phyloP scores from a whole-genome alignment of 164 flowering plant genomes.

The Annona squamosa region DNA sequence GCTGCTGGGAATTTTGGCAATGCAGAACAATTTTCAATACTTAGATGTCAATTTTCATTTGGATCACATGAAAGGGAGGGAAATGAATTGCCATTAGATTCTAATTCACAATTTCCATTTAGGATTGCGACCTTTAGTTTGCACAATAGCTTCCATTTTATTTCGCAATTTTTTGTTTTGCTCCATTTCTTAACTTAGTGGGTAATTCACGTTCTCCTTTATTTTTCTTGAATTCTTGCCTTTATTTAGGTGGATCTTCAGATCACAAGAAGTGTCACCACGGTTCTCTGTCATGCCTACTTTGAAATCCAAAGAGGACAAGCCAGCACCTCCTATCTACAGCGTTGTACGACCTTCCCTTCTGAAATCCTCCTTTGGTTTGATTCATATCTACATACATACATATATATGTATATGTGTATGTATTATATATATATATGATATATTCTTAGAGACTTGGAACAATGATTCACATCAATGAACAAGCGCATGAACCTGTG shows the following conservation, averaged over 20 bases:
- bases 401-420: no score
- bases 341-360: slow-evolving; percentile 55
- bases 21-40: neutral
- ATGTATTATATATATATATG: no score
- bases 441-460: neutral
- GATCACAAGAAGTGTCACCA: slow-evolving; percentile 67
- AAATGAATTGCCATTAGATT: neutral
- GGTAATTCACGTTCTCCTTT: neutral
- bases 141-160: neutral
- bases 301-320: slow-evolving; percentile 35
- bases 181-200: neutral
- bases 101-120: neutral
- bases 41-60: neutral
- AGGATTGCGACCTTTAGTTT: neutral
- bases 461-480: neutral
- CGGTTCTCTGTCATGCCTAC: slow-evolving; percentile 80
- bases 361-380: neutral
- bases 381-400: neutral
- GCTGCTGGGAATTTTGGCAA: neutral
- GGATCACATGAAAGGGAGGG: neutral
- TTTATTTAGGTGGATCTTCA: slow-evolving; percentile 72
- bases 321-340: slow-evolving; percentile 64
- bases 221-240: slow-evolving; percentile 1
- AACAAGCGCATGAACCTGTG: neutral
- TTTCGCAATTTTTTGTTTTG: neutral